Base-by-base conservation (phyloP, 805 yeast genomes). In the Teunomyces atbi region DNA sequence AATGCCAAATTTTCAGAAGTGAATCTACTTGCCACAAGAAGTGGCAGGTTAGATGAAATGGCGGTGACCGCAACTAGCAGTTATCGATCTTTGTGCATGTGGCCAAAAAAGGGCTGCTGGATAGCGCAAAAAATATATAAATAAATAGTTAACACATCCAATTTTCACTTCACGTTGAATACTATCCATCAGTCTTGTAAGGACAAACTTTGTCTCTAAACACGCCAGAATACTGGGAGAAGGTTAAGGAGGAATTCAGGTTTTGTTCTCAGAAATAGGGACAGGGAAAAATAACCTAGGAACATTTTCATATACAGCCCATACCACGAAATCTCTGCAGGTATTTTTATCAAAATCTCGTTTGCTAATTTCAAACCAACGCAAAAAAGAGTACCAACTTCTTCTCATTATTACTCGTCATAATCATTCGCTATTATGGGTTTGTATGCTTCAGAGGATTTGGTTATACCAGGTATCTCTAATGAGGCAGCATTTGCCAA, bases 381-480 rank as follows among this genome's bases (percentile, higher is more conserved):
- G 13, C 11, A 36, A 36, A 36, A 35, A 35, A 35, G 10, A 12
- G 11, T 16, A 36, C 26, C 23, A 12, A n/a, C 28, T 36, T 13
- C 27, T n/a, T 36, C 21, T 36, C 19, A 11, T 13, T 6, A 6
- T 19, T 13, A 13, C 37, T 21, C 15, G n/a, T 36, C 19, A 11
- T 13, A 8, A 6, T 19, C 8, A 13, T 21, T 21, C 15, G n/a
- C 28, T 18, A 13, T 6, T 36, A 36, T 36, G 39, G 39, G 39
- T 19, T 21, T 36, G 8, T 20, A 12, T 20, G 28, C 27, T 13
- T 28, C 42, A 6, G 16, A 28, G 16, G 33, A 37, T 27, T 21
- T 30, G 28, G 20, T 11, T 5, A 38, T 46, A 15, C 49, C 49
- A 4, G 49, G 49, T 2, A 27, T 46, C 20, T 15, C 36, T 4